Base-by-base conservation (phyloP, 2,329 filamentous ascomycete species). In the Talaromyces sp. region DNA sequence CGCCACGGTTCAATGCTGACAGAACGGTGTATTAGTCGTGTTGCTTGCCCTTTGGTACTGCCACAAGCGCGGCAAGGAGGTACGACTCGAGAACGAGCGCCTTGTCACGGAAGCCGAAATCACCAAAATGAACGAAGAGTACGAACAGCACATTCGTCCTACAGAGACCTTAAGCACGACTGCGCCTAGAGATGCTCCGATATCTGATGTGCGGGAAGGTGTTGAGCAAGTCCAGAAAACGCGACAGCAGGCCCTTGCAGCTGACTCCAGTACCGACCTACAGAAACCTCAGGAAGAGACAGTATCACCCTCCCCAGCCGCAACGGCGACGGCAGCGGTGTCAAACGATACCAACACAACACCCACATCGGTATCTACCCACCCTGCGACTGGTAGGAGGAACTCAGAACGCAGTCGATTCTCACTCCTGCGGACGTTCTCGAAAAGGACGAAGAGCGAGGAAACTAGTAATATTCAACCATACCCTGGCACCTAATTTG, bases 31-130 rank as follows among this genome's bases (percentile, higher is more conserved):
- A 35, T 27, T 31, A 91, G 91, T 98, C 63, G 84, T 98, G 16
- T 85, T 99, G 64, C 95, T 97, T 74, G 92, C 96, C 52, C 88
- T 98, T 72, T 99, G 94, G 93, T 99, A 98, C 80, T 98, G 93
- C 80, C 90, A 98, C 79, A 98, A 98, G 82, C 90, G 95, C 62
- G 95, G 95, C 45, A 88, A 88, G 52, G 94, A 99, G 80, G 88
- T 88, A 7, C 87, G 95, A 60, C 85, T 98, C 13, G 89, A 90
- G 73, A 86, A 82, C 60, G 85, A 86, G 68, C 78, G 81, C 14
- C 74, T 82, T 16, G 77, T 82, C 27, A 81, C 78, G 0, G 79
- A 82, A 67, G 75, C 78, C 45, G 80, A 82, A 68, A 76, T 81
- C 31, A 70, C 67, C 31, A 74, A 75, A 67, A 69, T 81, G 62